These are phyloP conservation scores for Colletotrichum trifolii DNA, from an alignment of 2,329 filamentous ascomycete species.

Conservation along the genomic window DNA sequence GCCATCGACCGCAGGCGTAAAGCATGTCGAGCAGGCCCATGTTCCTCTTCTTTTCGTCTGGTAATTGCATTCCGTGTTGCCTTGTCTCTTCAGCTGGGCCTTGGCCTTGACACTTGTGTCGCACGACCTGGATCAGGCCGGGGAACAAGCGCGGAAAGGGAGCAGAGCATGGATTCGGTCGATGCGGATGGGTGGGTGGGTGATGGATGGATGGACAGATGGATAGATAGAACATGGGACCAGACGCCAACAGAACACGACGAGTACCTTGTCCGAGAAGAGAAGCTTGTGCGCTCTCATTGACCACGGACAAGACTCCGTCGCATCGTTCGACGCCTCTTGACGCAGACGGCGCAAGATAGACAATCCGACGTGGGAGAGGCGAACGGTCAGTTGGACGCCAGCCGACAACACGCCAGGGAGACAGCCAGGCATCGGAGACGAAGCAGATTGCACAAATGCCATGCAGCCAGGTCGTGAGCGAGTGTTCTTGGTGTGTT, in stretches of 20 bases:
- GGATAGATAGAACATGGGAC: neutral
- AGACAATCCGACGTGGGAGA: no score
- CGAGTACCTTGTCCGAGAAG: no score
- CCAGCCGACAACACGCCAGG: neutral
- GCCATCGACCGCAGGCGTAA: slow-evolving; percentile 30
- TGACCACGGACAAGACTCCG: slow-evolving; percentile 9
- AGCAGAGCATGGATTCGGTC: neutral
- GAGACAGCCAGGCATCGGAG: neutral
- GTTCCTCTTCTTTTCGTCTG: neutral
- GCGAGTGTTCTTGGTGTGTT: slow-evolving; percentile 24
- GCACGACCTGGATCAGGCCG: slow-evolving; percentile 28
- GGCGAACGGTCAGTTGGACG: no score
- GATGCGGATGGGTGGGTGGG: neutral
- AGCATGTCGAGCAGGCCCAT: slow-evolving; percentile 10
- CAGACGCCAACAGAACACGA: neutral
- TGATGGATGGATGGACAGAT: neutral
- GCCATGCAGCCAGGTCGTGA: neutral
- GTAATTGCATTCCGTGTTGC: slow-evolving; percentile 19
- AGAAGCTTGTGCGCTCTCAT: no score
- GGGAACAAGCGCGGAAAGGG: slow-evolving; percentile 10
- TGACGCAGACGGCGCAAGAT: neutral
- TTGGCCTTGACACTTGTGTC: slow-evolving; percentile 16
- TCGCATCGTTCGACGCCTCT: neutral
- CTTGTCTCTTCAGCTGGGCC: slow-evolving; percentile 2
- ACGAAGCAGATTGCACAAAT: no score